Base-by-base conservation (phyloP, 2,329 filamentous ascomycete genomes). In the Remersonia thermophila region DNA sequence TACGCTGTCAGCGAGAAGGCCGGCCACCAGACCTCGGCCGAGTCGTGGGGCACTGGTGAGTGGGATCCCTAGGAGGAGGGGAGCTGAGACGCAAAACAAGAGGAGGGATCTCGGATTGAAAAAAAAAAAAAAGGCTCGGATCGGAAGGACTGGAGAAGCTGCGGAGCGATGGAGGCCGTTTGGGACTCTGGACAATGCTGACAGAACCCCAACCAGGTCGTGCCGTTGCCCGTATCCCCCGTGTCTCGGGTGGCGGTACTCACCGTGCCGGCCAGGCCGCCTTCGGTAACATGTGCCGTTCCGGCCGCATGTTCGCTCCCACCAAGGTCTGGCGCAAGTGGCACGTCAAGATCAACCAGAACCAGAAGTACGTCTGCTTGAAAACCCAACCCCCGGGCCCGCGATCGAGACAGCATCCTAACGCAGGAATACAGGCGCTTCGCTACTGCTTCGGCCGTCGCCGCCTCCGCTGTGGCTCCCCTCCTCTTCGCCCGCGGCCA, bases 311-410 rank as follows among this genome's bases (percentile, higher is more conserved):
- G 91, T 98, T 98, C 73, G 91, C 91, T 55, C 91, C 91, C 54
- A 98, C 91, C 71, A 98, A 98, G 82, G 83, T 94, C 73, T 98
- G 91, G 93, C 79, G 91, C 67, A 95, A 94, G 77, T 98, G 91
- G 93, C 91, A 98, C 77, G 77, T 95, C 76, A 96, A 96, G 86
- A 78, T 98, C 79, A 94, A 93, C 78, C 78, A 93, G 68, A 83
- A 83, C 67, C 91, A 98, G 79, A 94, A 91, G 84, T 86, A 63
- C 67, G 77, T 65, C 11, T 27, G 10, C 20, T 9, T 9, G 20
- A 23, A 23, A 23, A 6, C 9, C 20, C 20, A 23, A 23, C 5
- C 20, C 9, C n/a, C n/a, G n/a, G n/a, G n/a, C n/a, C n/a, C n/a
- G n/a, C 5, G 20, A 23, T 23, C 5, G 9, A 9, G 9, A 5